A percentile compares a stretch with the other conserved stretches of the same genome.
These are phyloP conservation scores for Phytophthora hibernalis DNA, from an alignment of 352 stramenopile genomes.

Conservation along the genomic window DNA sequence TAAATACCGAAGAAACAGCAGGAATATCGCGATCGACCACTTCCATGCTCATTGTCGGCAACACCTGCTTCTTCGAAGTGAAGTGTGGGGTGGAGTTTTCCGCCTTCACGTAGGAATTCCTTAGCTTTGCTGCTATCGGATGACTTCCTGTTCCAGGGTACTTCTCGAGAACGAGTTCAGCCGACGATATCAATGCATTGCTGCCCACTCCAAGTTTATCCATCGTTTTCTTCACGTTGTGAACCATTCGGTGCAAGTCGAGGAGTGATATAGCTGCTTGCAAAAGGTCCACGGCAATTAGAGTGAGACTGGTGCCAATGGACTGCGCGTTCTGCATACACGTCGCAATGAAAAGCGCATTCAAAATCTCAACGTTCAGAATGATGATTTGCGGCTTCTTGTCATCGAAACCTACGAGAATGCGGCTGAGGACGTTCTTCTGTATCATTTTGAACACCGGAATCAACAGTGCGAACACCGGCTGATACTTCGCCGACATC, in stretches of 20 bases:
- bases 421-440: constrained; percentile 42
- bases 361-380: constrained; percentile 40
- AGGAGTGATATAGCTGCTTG: constrained; percentile 19
- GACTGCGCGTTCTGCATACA: constrained; percentile 35
- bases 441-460: constrained; percentile 46
- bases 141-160: constrained; percentile 9
- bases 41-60: constrained; percentile 23
- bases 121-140: background rate
- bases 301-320: constrained; percentile 19
- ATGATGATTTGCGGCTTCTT: constrained; percentile 32
- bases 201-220: constrained; percentile 15
- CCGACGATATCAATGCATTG: constrained; percentile 13
- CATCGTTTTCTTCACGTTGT: constrained; percentile 9
- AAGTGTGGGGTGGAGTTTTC: background rate
- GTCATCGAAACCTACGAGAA: constrained; percentile 24
- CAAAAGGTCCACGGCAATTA: constrained; percentile 30
- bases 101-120: background rate
- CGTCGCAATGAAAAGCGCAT: constrained; percentile 32
- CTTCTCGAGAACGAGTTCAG: background rate
- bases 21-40: constrained; percentile 5
- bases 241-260: constrained; percentile 26
- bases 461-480: constrained; percentile 40
- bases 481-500: constrained; percentile 30
- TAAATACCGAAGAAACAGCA: background rate
- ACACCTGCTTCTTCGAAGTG: constrained; percentile 16